These are phyloP conservation scores for Brettanomyces custersianus DNA, from an alignment of 805 yeast genomes.

Conservation along the genomic window DNA sequence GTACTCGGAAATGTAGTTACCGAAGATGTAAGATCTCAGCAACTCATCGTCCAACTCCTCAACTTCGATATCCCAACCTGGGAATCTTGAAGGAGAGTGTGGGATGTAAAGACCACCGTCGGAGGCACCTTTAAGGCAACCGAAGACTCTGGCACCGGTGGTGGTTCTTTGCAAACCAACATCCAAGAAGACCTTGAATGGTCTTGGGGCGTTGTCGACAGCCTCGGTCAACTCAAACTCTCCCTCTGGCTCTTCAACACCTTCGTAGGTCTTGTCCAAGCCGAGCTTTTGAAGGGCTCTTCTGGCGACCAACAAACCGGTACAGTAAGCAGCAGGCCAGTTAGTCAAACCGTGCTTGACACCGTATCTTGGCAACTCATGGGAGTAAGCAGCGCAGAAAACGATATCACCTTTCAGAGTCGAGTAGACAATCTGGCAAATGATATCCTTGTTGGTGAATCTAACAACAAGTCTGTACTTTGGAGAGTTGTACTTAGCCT, in stretches of 20 bases:
- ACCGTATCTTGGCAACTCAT: slow-evolving; percentile 97
- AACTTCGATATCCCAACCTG: slow-evolving; percentile 99
- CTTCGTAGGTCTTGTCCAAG: slow-evolving; percentile 93
- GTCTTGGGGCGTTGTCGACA: slow-evolving; percentile 98
- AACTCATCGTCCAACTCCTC: slow-evolving; percentile 97
- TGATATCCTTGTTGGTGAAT: slow-evolving; percentile 99
- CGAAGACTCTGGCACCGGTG: slow-evolving; percentile 99
- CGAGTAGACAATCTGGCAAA: slow-evolving; percentile 94
- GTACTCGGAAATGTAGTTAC: slow-evolving; percentile 99
- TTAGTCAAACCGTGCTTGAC: slow-evolving; percentile 97
- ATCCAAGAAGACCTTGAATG: slow-evolving; percentile 98
- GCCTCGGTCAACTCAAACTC: slow-evolving; percentile 98
- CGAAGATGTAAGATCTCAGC: slow-evolving; percentile 98
- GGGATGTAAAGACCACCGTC: slow-evolving; percentile 99
- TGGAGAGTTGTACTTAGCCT: slow-evolving; percentile 99
- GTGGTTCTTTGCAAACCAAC: slow-evolving; percentile 99
- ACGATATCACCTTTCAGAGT: slow-evolving; percentile 96
- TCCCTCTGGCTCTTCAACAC: slow-evolving; percentile 99
- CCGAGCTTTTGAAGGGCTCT: slow-evolving; percentile 97
- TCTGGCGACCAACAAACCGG: slow-evolving; percentile 97
- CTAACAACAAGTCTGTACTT: slow-evolving; percentile 99
- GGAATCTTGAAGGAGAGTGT: slow-evolving; percentile 99
- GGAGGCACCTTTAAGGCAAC: slow-evolving; percentile 99
- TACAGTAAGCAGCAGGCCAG: slow-evolving; percentile 99
- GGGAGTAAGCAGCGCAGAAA: slow-evolving; percentile 96